Conservation (phyloP, 202 grass and related monocot species). For the Brachypodium distachyon region DNA sequence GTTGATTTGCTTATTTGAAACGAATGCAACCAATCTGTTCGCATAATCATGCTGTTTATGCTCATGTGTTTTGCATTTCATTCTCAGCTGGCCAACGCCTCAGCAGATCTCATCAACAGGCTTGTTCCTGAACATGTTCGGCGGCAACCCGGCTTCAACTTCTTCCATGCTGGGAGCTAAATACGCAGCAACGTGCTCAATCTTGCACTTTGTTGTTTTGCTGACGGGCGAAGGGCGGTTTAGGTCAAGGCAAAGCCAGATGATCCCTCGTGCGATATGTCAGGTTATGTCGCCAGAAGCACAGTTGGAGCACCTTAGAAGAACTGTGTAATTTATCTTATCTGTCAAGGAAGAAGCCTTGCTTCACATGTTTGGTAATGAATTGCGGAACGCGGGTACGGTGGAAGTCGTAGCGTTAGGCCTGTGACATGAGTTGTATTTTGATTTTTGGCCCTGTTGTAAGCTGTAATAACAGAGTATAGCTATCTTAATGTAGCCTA, state of each 20-base stretch:
- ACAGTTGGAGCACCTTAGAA: neutral
- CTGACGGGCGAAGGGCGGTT: neutral
- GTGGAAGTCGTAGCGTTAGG: neutral
- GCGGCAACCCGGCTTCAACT: slow-evolving; percentile 29
- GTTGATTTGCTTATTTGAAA: neutral
- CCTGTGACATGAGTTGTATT: neutral
- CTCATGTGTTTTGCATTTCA: slow-evolving; percentile 3
- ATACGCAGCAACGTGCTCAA: neutral
- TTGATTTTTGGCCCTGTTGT: neutral
- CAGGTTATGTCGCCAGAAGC: neutral
- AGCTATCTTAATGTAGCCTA: neutral
- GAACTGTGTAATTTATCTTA: neutral
- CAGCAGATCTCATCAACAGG: slow-evolving; percentile 47
- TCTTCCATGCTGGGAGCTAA: slow-evolving; percentile 20
- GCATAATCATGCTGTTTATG: neutral
- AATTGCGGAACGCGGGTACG: neutral
- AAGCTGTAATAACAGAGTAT: too few relatives aligned
- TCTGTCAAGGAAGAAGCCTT: neutral
- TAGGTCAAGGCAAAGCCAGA: neutral
- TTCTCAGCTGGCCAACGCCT: slow-evolving; percentile 38
- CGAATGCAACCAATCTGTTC: neutral
- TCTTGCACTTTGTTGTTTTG: neutral
- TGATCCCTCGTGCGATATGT: neutral
- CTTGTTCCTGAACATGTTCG: slow-evolving; percentile 50
- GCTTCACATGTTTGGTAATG: neutral